Conservation (phyloP, 129 eudicot genomes). For the Chrysanthemum makinoi region DNA sequence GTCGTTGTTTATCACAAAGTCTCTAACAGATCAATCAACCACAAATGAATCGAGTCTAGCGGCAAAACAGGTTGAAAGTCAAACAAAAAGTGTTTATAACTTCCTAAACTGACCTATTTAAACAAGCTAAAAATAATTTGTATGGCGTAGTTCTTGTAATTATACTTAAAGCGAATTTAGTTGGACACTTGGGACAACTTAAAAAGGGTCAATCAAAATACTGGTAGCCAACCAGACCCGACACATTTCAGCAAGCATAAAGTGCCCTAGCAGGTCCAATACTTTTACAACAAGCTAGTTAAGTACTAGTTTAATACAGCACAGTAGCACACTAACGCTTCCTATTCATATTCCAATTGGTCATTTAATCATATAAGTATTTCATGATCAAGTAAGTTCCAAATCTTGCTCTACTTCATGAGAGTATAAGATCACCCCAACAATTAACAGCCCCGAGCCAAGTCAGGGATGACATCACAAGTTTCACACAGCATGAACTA, state of each 20-base stretch:
- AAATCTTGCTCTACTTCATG: background rate
- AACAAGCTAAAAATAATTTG: too few relatives aligned
- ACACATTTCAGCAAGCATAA: background rate
- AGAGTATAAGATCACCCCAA: background rate
- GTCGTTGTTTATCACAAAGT: too few relatives aligned
- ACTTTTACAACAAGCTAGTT: background rate
- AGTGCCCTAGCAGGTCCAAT: background rate
- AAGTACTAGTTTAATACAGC: background rate
- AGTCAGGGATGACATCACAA: background rate
- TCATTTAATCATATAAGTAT: background rate
- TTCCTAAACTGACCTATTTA: too few relatives aligned
- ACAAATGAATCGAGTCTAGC: too few relatives aligned
- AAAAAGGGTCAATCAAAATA: too few relatives aligned
- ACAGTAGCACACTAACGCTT: background rate
- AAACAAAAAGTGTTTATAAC: too few relatives aligned
- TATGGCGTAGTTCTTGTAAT: too few relatives aligned
- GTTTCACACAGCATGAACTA: background rate
- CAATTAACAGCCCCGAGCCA: background rate
- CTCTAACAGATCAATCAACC: too few relatives aligned
- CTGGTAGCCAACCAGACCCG: too few relatives aligned
- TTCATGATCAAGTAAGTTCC: background rate
- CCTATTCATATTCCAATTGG: background rate
- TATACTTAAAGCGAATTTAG: too few relatives aligned
- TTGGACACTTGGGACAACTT: too few relatives aligned
- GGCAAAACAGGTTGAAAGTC: too few relatives aligned